A percentile compares a stretch with the other conserved stretches of the same genome.
Conservation (phyloP, 78 protist species). For the Carpediemonas membranifera region DNA sequence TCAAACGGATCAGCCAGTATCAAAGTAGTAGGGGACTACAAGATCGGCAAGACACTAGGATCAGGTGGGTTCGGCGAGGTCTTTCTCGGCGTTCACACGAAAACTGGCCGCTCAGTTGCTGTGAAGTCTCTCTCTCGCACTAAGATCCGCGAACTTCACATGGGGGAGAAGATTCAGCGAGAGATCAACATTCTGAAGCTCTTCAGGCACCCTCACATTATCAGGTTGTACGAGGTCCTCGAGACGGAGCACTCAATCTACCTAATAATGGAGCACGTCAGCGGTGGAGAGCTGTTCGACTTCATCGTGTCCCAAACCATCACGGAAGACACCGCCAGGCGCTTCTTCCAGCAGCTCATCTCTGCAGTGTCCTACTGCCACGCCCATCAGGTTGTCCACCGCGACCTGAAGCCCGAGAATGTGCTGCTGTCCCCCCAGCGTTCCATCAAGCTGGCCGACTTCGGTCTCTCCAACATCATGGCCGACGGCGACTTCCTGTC, state of each 20-base stretch:
- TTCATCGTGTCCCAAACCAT: constrained; percentile 87
- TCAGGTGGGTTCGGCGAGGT: constrained; percentile 74
- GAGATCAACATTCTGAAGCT: constrained; percentile 86
- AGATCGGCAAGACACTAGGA: constrained; percentile 57
- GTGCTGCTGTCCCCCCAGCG: constrained; percentile 14
- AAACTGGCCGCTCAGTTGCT: constrained; percentile 76
- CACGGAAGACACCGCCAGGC: constrained; percentile 69
- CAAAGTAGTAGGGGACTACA: constrained; percentile 63
- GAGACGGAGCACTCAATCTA: constrained; percentile 83
- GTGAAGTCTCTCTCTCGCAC: constrained; percentile 83
- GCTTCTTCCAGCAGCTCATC: constrained; percentile 91
- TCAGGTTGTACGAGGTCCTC: constrained; percentile 84
- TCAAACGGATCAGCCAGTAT: too few species aligned
- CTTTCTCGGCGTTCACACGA: constrained; percentile 24
- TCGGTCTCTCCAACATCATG: constrained; percentile 70
- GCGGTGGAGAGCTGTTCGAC: constrained; percentile 97
- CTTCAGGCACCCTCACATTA: constrained; percentile 92
- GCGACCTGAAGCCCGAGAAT: constrained; percentile 67
- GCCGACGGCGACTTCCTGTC: constrained; percentile 9
- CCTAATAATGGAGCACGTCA: constrained; percentile 72
- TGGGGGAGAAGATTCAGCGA: constrained; percentile 79
- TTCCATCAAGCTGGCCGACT: constrained; percentile 86
- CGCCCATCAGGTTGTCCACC: constrained; percentile 47
- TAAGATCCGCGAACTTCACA: constrained; percentile 65
- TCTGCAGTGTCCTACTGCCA: constrained; percentile 79